Conservation (phyloP, 225 moss, liverwort and hornwort species). For the Pseudisothecium myosuroides region DNA sequence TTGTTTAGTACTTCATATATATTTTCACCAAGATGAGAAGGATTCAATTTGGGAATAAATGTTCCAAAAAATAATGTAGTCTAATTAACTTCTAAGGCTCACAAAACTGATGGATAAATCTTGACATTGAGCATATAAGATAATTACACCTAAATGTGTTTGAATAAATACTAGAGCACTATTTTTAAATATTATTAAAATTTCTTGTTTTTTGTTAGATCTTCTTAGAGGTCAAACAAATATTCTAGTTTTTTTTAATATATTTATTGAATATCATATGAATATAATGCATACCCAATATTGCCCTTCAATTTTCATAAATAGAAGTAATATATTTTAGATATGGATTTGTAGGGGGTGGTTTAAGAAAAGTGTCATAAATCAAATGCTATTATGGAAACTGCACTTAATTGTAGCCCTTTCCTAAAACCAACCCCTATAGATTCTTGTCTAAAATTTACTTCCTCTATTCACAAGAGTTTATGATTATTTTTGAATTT, state of each 20-base stretch:
- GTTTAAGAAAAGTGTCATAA: neutral
- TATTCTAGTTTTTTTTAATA: neutral
- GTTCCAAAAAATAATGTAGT: neutral
- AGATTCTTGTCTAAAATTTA: neutral
- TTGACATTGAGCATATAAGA: neutral
- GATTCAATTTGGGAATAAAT: neutral
- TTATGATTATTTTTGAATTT: fast-evolving
- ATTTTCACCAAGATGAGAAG: neutral
- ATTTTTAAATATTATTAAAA: neutral
- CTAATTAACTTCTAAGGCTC: neutral
- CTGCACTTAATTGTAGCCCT: fast-evolving
- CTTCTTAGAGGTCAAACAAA: neutral
- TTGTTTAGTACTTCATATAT: neutral
- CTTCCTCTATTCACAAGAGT: neutral
- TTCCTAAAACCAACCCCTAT: fast-evolving
- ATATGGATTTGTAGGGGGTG: fast-evolving
- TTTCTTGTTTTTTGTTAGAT: neutral
- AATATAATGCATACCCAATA: fast-evolving
- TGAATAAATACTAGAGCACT: neutral
- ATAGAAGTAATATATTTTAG: neutral
- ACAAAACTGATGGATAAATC: neutral
- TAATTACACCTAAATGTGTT: neutral
- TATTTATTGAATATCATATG: neutral
- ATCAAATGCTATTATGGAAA: fast-evolving
- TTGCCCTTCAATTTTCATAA: fast-evolving